Conservation (phyloP, 805 yeast genomes). For the Saccharomycopsis sp. region DNA sequence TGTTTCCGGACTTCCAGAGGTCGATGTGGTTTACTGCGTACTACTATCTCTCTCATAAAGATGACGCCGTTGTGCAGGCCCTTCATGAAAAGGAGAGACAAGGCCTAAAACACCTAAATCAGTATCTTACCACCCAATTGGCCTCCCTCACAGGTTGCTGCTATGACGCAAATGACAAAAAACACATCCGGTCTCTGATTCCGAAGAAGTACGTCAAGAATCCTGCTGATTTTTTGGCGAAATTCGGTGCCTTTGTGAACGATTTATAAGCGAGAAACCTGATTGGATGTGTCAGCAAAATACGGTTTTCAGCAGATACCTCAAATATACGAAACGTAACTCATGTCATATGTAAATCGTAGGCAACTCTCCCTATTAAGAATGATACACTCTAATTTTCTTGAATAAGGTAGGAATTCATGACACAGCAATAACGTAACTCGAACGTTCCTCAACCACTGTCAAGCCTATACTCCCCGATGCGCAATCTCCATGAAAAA, state of each 20-base stretch:
- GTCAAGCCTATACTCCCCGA: too few relatives aligned
- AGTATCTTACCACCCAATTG: not conserved
- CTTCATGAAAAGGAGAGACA: not conserved
- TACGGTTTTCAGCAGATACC: too few relatives aligned
- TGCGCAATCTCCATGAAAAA: not conserved
- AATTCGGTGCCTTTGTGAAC: not conserved
- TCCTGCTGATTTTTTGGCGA: not conserved
- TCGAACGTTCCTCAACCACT: too few relatives aligned
- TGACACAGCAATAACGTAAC: too few relatives aligned
- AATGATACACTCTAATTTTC: too few relatives aligned
- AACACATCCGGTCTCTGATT: not conserved
- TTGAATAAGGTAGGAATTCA: too few relatives aligned
- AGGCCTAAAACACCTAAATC: not conserved
- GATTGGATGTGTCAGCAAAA: too few relatives aligned
- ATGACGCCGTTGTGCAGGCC: not conserved
- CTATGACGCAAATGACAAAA: constrained; percentile 9
- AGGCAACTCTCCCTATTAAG: too few relatives aligned
- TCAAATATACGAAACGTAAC: too few relatives aligned
- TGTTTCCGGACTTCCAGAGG: constrained; percentile 69
- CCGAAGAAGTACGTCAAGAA: constrained; percentile 14
- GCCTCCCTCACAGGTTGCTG: constrained; percentile 7
- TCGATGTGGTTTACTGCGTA: constrained; percentile 50
- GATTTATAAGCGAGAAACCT: too few relatives aligned
- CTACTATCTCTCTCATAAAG: not conserved
- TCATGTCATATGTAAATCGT: too few relatives aligned